Evolutionary conservation across 192 early-diverging fungal species (phyloP), one percentile per base, ranked within the genome.

Genomic region (Coemansia sp.): DNA sequence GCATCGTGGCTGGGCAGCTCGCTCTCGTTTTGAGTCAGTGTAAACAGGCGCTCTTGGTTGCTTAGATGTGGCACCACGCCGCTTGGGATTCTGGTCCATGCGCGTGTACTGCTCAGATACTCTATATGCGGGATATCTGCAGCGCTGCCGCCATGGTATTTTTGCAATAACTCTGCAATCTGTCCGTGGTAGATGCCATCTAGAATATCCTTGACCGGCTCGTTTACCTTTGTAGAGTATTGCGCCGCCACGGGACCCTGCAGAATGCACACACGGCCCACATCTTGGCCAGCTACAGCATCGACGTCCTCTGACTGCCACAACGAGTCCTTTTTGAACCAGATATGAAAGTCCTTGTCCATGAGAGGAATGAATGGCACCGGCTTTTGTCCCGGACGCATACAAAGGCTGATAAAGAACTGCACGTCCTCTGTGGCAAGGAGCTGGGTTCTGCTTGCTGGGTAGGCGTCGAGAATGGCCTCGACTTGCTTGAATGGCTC

Each of bases 311-410:
- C 92, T 9, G 87, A 81, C 64, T 94, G 92, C 92, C 92, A 94
- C 17, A 94, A 75, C 13, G 87, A 90, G 62, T 94, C 92, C 82
- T 94, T 94, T 81, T 94, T 94, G 80, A 92, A 90, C 92, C 92
- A 94, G 46, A 90, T 81, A 59, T 94, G 89, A 70, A 94, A 92
- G 72, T 87, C 85, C 60, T 90, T 89, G 64, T 92, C 90, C 34
- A 94, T 72, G 26, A 89, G 80, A 10, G 90, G 89, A 46, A 94
- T 89, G 66, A 90, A 94, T 29, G 92, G 86, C 22, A 89, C 87
- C 17, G 92, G 92, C 74, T 94, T 94, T 56, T 87, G 84, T 37
- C 82, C 84, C 39, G 85, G 39, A 1, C 80, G 80, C 26, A 81
- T 46, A 32, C 55, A 46, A 2, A 57, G 29, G 19, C 14, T 43